Evolutionary conservation across 139 green algal species (phyloP), one percentile per base, ranked within the genome.

Genomic region (Chlorella sp.): DNA sequence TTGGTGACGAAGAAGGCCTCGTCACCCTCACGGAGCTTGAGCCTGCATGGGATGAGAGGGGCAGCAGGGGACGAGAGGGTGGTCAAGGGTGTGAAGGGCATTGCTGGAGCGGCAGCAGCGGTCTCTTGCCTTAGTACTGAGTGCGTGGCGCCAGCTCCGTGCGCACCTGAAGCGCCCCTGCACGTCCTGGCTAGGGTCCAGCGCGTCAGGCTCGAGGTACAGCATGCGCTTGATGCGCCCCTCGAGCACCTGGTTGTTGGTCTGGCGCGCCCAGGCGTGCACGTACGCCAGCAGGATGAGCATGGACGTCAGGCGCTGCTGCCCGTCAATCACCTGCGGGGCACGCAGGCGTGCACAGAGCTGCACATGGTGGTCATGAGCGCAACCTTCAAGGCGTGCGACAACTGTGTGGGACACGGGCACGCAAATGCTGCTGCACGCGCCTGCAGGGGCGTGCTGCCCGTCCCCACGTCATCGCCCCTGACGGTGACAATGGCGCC

Each of bases 251-350:
- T 75, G 33, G 30, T 66, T 72, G 35, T 27, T 6, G 23, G 62
- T 3, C 2, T 35, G 4, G 60, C 71, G 71, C 14, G 84, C 81
- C 79, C 79, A 85, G 71, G 70, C 27, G 49, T 76, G 70, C 31
- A 86, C 68, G 62, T 68, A 86, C 31, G 73, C 71, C 63, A 90
- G 73, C 74, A 90, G 73, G 64, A 90, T 80, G 55, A 90, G 75
- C 2, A 90, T 67, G 6, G 79, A 82, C 22, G 82, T 87, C 49
- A 90, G 73, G 1, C 85, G 85, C 80, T 90, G 85, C 82, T 90
- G 85, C 0, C 85, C 85, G 61, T 90, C 85, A 35, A 90, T 87
- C 27, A 89, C 70, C 79, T 89, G 78, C n/a, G 42, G 14, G 31
- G 22, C 55, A 29, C 14, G 67, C 36, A 35, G 23, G 36, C 10